These are phyloP conservation scores for Paramecium sexaurelia DNA, from an alignment of 73 alveolate genomes.

Conservation along the genomic window DNA sequence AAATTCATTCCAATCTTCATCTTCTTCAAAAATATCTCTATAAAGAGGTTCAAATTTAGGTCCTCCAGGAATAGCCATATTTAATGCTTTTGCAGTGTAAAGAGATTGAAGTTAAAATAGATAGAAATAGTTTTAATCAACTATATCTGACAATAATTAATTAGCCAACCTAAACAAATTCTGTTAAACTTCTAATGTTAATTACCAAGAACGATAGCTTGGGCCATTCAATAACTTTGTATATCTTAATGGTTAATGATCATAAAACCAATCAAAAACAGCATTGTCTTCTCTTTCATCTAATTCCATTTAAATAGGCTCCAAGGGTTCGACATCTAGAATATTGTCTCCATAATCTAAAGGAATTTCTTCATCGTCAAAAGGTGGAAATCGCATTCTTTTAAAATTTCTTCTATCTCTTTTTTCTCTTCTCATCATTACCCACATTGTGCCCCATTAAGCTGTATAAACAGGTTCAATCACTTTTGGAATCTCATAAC, in stretches of 20 bases:
- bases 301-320: slow-evolving; percentile 99
- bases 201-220: slow-evolving; percentile 95
- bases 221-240: slow-evolving; percentile 98
- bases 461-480: slow-evolving; percentile 99
- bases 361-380: slow-evolving; percentile 99
- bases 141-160: slow-evolving; percentile 96
- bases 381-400: slow-evolving; percentile 99
- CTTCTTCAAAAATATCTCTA: slow-evolving; percentile 95
- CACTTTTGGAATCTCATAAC: slow-evolving; percentile 99
- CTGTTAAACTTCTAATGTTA: slow-evolving; percentile 94
- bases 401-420: slow-evolving; percentile 99
- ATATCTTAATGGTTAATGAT: slow-evolving; percentile 89
- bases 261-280: slow-evolving; percentile 99
- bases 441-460: slow-evolving; percentile 99
- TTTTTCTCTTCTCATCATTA: slow-evolving; percentile 99
- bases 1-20: slow-evolving; percentile 99
- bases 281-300: slow-evolving; percentile 99
- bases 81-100: slow-evolving; percentile 99
- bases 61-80: slow-evolving; percentile 99
- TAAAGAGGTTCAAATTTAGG: slow-evolving; percentile 99
- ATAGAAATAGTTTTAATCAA: slow-evolving; percentile 98
- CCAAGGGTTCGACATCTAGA: slow-evolving; percentile 97
- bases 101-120: slow-evolving; percentile 96
- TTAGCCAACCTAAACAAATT: slow-evolving; percentile 96
- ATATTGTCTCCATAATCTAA: slow-evolving; percentile 99